phyloP scores from a whole-genome alignment of 495 filamentous ascomycete genomes.

The Penicillium pulvis region DNA sequence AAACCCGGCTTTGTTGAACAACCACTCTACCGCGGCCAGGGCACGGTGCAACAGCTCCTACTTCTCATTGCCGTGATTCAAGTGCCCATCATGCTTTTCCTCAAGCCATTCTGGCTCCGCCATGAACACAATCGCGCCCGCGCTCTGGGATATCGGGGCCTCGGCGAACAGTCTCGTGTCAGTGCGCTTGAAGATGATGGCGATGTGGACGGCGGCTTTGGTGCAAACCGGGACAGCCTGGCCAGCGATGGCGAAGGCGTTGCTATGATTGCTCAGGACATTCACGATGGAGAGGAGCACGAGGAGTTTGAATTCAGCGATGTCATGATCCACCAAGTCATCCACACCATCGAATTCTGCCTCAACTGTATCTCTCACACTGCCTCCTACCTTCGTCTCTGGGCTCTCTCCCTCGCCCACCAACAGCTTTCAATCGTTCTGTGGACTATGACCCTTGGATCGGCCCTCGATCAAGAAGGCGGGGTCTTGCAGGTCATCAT shows the following conservation, averaged over 20 bases:
- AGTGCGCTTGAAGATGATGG: conserved; percentile 85
- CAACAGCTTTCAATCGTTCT: conserved; percentile 96
- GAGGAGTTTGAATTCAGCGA: conserved; percentile 97
- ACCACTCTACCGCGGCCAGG: conserved; percentile 77
- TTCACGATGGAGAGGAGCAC: conserved; percentile 72
- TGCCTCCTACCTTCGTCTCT: conserved; percentile 96
- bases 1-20: conserved; percentile 75
- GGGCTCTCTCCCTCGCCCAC: conserved; percentile 96
- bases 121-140: conserved; percentile 90
- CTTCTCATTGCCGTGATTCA: conserved; percentile 82
- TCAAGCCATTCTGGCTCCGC: conserved; percentile 93
- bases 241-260: conserved; percentile 83
- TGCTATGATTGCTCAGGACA: conserved; percentile 88
- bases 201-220: conserved; percentile 47
- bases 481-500: conserved; percentile 74
- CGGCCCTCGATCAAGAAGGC: conserved; percentile 62
- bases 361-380: conserved; percentile 99
- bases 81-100: conserved; percentile 87
- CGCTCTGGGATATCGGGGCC: conserved; percentile 84
- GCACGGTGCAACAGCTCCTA: conserved; percentile 69
- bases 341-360: conserved; percentile 99
- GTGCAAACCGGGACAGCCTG: conserved; percentile 64
- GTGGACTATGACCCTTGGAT: conserved; percentile 91
- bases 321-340: conserved; percentile 98
- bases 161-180: conserved; percentile 83